Conservation (phyloP, 768 basidiomycete genomes). For the Leccinum disarticulatum region DNA sequence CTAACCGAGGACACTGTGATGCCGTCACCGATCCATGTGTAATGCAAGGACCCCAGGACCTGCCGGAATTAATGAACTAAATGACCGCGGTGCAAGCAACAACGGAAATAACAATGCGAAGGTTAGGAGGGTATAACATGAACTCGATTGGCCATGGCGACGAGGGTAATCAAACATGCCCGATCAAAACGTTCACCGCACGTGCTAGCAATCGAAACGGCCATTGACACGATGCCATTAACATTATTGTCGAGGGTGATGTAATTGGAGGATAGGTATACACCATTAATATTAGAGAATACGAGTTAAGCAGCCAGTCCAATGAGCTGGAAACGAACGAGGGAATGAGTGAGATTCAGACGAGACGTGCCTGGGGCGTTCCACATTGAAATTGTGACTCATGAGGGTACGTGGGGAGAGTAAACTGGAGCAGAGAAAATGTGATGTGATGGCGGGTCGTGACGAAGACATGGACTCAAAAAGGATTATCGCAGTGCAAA, state of each 20-base stretch:
- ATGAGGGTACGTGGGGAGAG: constrained; percentile 6
- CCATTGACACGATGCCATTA: not conserved
- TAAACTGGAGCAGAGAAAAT: not conserved
- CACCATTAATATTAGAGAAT: constrained; percentile 2
- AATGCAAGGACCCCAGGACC: not conserved
- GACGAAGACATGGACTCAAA: not conserved
- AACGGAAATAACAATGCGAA: not conserved
- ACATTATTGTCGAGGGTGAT: not conserved
- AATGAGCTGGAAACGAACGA: constrained; percentile 9
- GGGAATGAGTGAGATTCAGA: constrained; percentile 13
- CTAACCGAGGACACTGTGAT: not conserved
- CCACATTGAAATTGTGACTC: constrained; percentile 5
- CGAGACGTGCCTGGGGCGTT: constrained; percentile 1
- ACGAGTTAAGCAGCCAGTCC: not conserved
- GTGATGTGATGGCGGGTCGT: not conserved
- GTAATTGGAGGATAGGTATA: constrained; percentile 2
- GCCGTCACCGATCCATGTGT: not conserved
- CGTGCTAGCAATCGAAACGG: not conserved
- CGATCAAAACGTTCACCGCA: not conserved
- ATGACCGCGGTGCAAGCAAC: not conserved
- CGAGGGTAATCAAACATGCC: not conserved
- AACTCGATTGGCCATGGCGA: not conserved
- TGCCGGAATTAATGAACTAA: not conserved
- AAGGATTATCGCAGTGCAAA: not conserved
- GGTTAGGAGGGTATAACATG: not conserved